Conservation (phyloP, 225 moss, liverwort and hornwort genomes). For the Polytrichum formosum region DNA sequence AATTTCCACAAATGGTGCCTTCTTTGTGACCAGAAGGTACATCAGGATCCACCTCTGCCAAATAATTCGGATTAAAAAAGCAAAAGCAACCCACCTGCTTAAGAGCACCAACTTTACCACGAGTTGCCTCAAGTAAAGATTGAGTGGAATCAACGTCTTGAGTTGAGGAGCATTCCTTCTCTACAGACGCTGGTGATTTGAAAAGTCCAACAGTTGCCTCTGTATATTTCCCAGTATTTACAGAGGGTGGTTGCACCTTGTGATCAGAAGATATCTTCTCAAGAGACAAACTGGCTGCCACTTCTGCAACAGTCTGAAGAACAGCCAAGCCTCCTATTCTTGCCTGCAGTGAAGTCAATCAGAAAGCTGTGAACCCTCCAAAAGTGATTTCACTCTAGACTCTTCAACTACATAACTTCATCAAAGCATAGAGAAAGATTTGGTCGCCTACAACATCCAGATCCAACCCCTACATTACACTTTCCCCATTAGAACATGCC, state of each 20-base stretch:
- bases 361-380: background rate
- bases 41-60: too few species aligned
- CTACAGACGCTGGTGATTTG: background rate
- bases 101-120: conserved; percentile 12
- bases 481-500: background rate
- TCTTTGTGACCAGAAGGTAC: too few species aligned
- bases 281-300: conserved; percentile 1
- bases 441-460: background rate
- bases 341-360: conserved; percentile 7
- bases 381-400: too few species aligned
- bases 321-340: conserved; percentile 9
- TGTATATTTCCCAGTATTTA: background rate
- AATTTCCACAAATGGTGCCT: too few species aligned
- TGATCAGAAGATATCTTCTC: background rate
- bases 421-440: too few species aligned
- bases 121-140: conserved; percentile 3
- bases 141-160: background rate
- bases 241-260: conserved; percentile 1
- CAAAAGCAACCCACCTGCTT: conserved; percentile 14
- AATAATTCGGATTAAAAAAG: background rate
- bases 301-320: conserved; percentile 12
- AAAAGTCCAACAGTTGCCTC: background rate
- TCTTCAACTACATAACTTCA: too few species aligned
- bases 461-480: conserved; percentile 1
- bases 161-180: background rate